phyloP scores from a whole-genome alignment of 176 grass and related monocot genomes.

The Oropetium thomaeum region DNA sequence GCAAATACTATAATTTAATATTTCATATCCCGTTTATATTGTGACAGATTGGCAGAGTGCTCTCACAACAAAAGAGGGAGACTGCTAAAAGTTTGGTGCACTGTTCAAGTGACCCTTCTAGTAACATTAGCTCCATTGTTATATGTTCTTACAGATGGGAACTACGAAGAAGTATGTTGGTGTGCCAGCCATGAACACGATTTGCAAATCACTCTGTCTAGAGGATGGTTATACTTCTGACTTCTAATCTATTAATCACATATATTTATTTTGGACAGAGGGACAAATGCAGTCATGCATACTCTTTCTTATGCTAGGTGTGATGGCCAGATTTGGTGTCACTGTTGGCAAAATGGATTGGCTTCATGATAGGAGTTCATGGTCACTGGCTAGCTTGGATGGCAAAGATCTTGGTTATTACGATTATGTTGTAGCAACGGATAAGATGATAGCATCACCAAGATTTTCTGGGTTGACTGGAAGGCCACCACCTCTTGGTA shows the following conservation, averaged over 20 bases:
- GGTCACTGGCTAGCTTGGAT: slow-evolving; percentile 79
- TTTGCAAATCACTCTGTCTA: slow-evolving; percentile 84
- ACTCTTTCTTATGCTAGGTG: slow-evolving; percentile 44
- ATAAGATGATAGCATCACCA: slow-evolving; percentile 67
- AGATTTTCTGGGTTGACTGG: slow-evolving; percentile 67
- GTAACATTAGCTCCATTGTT: not conserved
- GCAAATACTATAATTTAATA: not conserved
- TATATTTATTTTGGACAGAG: not conserved
- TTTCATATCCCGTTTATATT: not conserved
- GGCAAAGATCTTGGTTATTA: slow-evolving; percentile 71
- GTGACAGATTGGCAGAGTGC: not conserved
- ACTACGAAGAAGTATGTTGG: slow-evolving; percentile 74
- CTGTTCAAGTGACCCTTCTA: not conserved
- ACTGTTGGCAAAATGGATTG: slow-evolving; percentile 81
- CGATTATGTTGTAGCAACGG: slow-evolving; percentile 76
- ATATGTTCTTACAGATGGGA: slow-evolving; percentile 48
- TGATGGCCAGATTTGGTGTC: slow-evolving; percentile 78
- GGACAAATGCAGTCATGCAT: not conserved
- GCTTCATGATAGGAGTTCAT: slow-evolving; percentile 63
- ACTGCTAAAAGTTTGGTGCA: not conserved
- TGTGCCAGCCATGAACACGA: slow-evolving; percentile 80
- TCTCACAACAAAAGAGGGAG: not conserved
- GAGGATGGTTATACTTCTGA: slow-evolving; percentile 57
- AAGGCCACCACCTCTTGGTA: slow-evolving; percentile 79
- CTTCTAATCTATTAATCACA: not conserved